These are phyloP conservation scores for Pichia sp. DNA, from an alignment of 1,139 yeast genomes.

Conservation along the genomic window DNA sequence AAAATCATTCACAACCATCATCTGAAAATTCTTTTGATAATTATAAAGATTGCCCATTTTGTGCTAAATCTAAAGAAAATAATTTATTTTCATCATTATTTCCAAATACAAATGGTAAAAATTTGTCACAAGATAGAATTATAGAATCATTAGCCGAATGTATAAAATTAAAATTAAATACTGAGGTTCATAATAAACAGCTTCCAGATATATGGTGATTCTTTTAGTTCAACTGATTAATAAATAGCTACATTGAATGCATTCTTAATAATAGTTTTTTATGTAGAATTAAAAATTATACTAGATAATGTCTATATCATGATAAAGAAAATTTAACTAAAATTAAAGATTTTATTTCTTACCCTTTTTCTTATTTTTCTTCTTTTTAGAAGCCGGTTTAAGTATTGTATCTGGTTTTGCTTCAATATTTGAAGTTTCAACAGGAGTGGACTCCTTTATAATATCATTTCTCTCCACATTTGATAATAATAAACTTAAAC, in stretches of 20 bases:
- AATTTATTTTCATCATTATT: not conserved
- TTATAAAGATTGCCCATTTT: slow-evolving; percentile 12
- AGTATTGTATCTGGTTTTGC: not conserved
- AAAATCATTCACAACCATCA: not conserved
- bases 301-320: not conserved
- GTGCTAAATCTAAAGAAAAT: slow-evolving; percentile 1
- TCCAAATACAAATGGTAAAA: not conserved
- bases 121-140: slow-evolving; percentile 4
- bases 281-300: not conserved
- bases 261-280: not conserved
- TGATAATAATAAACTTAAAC: slow-evolving; percentile 15
- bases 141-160: slow-evolving; percentile 13
- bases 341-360: slow-evolving; percentile 16
- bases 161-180: slow-evolving; percentile 6
- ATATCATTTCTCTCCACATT: slow-evolving; percentile 15
- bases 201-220: slow-evolving; percentile 13
- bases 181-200: slow-evolving; percentile 2
- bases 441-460: slow-evolving; percentile 1
- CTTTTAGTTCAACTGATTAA: too few relatives aligned
- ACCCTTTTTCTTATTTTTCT: slow-evolving; percentile 24
- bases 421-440: not conserved
- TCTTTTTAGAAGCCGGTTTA: slow-evolving; percentile 3
- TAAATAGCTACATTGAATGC: too few relatives aligned
- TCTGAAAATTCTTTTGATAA: not conserved
- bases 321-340: too few relatives aligned